Base-by-base conservation (phyloP, 768 basidiomycete genomes). In the Mycena vulgaris region DNA sequence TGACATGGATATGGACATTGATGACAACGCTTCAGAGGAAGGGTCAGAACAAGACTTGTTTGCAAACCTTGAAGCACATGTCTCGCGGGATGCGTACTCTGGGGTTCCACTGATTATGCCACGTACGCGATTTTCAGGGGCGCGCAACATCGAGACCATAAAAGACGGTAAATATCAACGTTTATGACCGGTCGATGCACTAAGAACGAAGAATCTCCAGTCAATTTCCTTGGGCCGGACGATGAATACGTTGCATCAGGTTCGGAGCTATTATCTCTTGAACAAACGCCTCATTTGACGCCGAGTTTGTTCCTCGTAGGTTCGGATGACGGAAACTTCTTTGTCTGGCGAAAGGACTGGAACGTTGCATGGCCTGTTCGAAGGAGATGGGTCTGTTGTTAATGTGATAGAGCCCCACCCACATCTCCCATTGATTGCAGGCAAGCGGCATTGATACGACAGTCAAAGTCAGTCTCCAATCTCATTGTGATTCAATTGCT, bases 321-420 rank as follows among this genome's bases (percentile, higher is more conserved):
- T 9, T 95, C 93, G 5, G 95, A 97, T 75, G 95, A 96, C 71
- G 93, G 93, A 2, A 91, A 94, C 76, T 91, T 93, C 79, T 97
- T 97, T 78, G 84, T 96, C 17, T 97, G 95, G 95, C 83, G 89
- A 68, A 96, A 96, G 76, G 78, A 81, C n/a, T 19, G 91, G 90
- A 0, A 79, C 79, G 16, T 79, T 96, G 13, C 88, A 89, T 62
- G 93, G 92, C 17, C 90, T 97, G 51, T 90, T 94, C 73, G 94
- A 96, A 83, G 95, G 95, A 39, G 95, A 97, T 74, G 85, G 87
- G 27, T 86, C 81, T 58, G 89, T 96, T 3, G 95, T 96, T 19
- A 97, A 97, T 77, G 93, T 93, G 75, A 89, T 97, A 60, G 95
- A 96, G 79, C 90, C 89, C 0, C 95, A 97, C 85, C 88, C 95